These are phyloP conservation scores for Heracleum sosnowskyi DNA, from an alignment of 129 eudicot species.

Conservation along the genomic window DNA sequence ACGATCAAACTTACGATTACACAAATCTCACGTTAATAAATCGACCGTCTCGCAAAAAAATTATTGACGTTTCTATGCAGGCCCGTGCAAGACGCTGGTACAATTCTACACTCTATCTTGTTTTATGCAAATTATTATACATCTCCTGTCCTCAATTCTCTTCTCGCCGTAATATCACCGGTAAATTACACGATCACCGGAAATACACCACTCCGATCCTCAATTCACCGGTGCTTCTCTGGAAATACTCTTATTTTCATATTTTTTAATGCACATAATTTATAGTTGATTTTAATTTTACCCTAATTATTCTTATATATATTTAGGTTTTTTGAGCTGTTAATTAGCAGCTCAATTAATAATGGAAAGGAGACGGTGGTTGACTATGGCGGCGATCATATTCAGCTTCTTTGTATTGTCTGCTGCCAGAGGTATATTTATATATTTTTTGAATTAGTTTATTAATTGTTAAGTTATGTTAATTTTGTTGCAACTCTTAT, in stretches of 20 bases:
- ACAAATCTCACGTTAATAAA: too few species aligned
- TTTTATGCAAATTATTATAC: background rate
- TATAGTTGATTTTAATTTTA: background rate
- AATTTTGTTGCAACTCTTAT: background rate
- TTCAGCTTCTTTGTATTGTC: slow-evolving; percentile 33
- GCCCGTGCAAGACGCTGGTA: too few species aligned
- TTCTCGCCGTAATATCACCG: background rate
- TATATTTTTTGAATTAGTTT: background rate
- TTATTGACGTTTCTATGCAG: too few species aligned
- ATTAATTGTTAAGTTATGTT: background rate
- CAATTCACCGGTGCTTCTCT: background rate
- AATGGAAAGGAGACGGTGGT: slow-evolving; percentile 49
- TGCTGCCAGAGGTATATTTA: slow-evolving; percentile 49
- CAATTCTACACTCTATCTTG: too few species aligned
- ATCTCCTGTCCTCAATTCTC: background rate
- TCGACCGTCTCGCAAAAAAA: too few species aligned
- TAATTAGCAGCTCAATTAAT: background rate
- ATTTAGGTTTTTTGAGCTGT: background rate
- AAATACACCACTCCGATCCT: background rate
- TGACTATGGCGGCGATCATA: slow-evolving; percentile 27
- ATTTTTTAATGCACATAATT: background rate
- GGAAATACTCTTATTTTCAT: background rate
- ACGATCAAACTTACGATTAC: too few species aligned
- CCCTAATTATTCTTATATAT: background rate
- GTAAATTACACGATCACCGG: background rate